Evolutionary conservation across 2,329 filamentous ascomycete species (phyloP).

Genomic region (Drechslerella coelobrocha): DNA sequence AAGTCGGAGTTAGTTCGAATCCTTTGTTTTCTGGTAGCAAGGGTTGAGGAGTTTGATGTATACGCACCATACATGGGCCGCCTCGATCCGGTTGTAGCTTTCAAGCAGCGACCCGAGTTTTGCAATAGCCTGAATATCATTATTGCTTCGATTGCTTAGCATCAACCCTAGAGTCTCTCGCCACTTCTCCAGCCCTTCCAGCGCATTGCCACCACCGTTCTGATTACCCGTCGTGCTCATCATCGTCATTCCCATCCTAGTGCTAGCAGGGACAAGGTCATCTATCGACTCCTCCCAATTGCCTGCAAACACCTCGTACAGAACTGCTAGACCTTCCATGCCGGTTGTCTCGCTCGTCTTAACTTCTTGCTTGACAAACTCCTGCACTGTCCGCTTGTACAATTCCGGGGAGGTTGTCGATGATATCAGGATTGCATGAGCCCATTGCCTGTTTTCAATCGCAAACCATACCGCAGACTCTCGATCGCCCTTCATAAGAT

Average conservation of each 20-base stretch:
- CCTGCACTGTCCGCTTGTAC: conserved; percentile 91
- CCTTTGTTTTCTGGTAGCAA: conserved; percentile 18
- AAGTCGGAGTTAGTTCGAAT: too few relatives aligned
- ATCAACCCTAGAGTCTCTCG: conserved; percentile 85
- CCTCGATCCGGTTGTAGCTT: conserved; percentile 85
- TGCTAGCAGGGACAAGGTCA: conserved; percentile 90
- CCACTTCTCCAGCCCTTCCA: conserved; percentile 92
- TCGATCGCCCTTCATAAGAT: conserved; percentile 79
- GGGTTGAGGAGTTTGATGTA: not conserved
- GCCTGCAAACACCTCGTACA: conserved; percentile 93
- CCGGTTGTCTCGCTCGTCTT: conserved; percentile 72
- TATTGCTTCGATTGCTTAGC: conserved; percentile 82
- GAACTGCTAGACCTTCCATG: conserved; percentile 83
- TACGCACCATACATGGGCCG: conserved; percentile 78
- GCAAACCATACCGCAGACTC: conserved; percentile 93
- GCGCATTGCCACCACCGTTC: conserved; percentile 66
- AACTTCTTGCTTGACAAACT: conserved; percentile 94
- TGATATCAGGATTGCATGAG: conserved; percentile 90
- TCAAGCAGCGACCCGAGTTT: conserved; percentile 81
- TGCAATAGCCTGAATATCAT: conserved; percentile 78
- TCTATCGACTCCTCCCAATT: conserved; percentile 95
- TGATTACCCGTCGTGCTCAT: conserved; percentile 70
- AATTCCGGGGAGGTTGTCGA: conserved; percentile 77
- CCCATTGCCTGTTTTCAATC: conserved; percentile 92
- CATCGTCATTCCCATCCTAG: conserved; percentile 88